Conservation (phyloP, 2,329 filamentous ascomycete species). For the Fusarium oxysporum region DNA sequence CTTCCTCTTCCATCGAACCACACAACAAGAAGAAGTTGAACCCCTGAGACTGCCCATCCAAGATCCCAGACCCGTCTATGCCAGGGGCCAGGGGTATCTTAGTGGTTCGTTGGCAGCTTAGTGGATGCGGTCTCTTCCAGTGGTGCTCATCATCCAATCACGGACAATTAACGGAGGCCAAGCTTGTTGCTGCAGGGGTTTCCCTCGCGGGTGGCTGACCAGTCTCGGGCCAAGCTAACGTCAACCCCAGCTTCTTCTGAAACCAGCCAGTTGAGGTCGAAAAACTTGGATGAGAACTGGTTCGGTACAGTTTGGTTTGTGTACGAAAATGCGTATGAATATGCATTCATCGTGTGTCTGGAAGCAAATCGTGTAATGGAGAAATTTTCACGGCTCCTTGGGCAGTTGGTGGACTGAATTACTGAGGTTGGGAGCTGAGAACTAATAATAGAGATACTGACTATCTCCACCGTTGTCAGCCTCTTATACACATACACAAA, state of each 20-base stretch:
- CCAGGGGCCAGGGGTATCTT: slow-evolving; percentile 22
- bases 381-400: background rate
- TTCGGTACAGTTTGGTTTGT: background rate
- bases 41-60: slow-evolving; percentile 37
- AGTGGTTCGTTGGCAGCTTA: slow-evolving; percentile 1
- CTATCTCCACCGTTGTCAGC: slow-evolving; percentile 12
- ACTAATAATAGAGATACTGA: slow-evolving; percentile 11
- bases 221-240: slow-evolving; percentile 23
- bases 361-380: background rate
- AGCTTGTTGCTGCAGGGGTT: slow-evolving; percentile 30
- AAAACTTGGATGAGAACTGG: slow-evolving; percentile 18
- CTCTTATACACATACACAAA: background rate
- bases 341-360: background rate
- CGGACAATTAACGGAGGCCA: background rate
- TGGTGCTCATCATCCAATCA: slow-evolving; percentile 7
- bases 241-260: slow-evolving; percentile 44
- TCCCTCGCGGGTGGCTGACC: slow-evolving; percentile 25
- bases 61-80: slow-evolving; percentile 20
- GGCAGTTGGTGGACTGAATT: background rate
- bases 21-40: slow-evolving; percentile 15
- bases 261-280: slow-evolving; percentile 28
- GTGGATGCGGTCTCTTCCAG: background rate
- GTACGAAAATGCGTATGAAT: background rate
- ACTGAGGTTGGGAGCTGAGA: background rate
- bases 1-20: slow-evolving; percentile 30